Evolutionary conservation across 192 early-diverging fungal species (phyloP), one percentile per base, ranked within the genome.

Genomic region (Backusella sp.): DNA sequence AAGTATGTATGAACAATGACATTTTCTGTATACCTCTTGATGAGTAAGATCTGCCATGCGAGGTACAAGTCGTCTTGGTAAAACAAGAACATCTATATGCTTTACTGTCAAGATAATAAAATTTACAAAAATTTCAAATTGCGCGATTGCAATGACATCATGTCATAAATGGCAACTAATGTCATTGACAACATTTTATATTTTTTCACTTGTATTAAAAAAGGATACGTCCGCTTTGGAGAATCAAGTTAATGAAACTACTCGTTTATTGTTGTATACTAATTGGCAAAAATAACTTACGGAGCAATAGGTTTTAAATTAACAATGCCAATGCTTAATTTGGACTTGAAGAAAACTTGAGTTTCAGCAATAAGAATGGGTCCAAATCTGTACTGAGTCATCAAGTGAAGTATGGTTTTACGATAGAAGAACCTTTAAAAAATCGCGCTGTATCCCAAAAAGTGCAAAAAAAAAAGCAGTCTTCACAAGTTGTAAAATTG

Each of bases 281-380:
- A 44, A 44, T 49, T 49, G 19, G 19, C 46, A 49, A 5, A 14
- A 19, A 21, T 19, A 11, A 80, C 85, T 87, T 85, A 92, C 91
- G 93, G 93, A 0, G 90, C 88, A 53, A 96, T 90, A 17, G 97
- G 96, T 80, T 98, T 97, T n/a, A 96, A 87, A 79, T 98, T 97
- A 68, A 98, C 96, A 12, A 99, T 79, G 0, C 92, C 96, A 37
- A 92, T 87, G 30, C 86, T 86, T n/a, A 91, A 82, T 68, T 87
- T 83, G 8, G 94, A 88, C 70, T 84, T 85, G 69, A 90, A 84
- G 82, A 98, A 98, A 52, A 93, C 84, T 77, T 98, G 91, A 23
- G 83, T 82, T n/a, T 88, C 85, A 6, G 83, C 73, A 62, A 97
- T 92, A 23, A 75, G 70, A 73, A 91, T 86, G 36, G 92, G 93